Evolutionary conservation across 2,329 filamentous ascomycete species (phyloP).

Genomic region (Colletotrichum brevisporum): DNA sequence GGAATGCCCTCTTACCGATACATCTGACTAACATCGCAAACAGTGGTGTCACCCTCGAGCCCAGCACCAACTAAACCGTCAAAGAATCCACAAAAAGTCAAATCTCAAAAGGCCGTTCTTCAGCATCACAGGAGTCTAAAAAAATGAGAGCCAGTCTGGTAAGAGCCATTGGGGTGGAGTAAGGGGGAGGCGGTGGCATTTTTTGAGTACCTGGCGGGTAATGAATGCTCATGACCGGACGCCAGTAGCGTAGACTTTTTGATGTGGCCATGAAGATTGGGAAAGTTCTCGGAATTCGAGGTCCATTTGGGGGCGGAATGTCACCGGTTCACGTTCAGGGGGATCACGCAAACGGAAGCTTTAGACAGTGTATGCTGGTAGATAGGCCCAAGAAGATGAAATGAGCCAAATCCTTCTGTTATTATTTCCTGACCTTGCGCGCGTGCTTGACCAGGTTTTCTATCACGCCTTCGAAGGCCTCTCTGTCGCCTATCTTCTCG

Average conservation of each 20-base stretch:
- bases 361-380: slow-evolving; percentile 39
- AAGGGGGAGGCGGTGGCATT: slow-evolving; percentile 17
- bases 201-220: slow-evolving; percentile 39
- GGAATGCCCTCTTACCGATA: background rate
- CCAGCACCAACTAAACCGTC: slow-evolving; percentile 59
- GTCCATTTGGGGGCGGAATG: slow-evolving; percentile 17
- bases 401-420: slow-evolving; percentile 31
- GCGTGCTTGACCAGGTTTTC: slow-evolving; percentile 96
- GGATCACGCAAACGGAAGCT: slow-evolving; percentile 17
- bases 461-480: slow-evolving; percentile 96
- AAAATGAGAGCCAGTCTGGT: slow-evolving; percentile 32
- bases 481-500: slow-evolving; percentile 89
- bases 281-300: slow-evolving; percentile 17
- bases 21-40: slow-evolving; percentile 44
- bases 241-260: slow-evolving; percentile 24
- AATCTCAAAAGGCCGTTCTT: slow-evolving; percentile 36
- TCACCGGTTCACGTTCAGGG: slow-evolving; percentile 20
- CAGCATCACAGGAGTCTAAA: slow-evolving; percentile 40
- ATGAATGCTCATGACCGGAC: slow-evolving; percentile 39
- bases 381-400: slow-evolving; percentile 35
- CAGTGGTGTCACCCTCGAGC: slow-evolving; percentile 69
- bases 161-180: slow-evolving; percentile 26
- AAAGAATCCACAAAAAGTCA: slow-evolving; percentile 26
- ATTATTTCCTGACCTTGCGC: slow-evolving; percentile 83
- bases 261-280: slow-evolving; percentile 21